phyloP scores from a whole-genome alignment of 257 asterid species.

The Cynanchum wilfordii region DNA sequence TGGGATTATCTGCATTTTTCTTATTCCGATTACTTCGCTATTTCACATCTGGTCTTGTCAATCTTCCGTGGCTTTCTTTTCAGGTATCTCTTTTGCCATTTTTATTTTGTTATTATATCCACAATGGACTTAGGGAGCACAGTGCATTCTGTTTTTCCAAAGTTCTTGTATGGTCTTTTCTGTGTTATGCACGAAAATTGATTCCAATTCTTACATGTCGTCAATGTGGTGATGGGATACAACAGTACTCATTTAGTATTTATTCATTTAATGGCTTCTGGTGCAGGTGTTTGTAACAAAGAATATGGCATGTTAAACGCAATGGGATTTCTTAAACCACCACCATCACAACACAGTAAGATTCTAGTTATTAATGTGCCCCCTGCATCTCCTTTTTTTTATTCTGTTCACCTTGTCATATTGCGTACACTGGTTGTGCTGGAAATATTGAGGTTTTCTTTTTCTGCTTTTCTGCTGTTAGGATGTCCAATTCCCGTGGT shows the following conservation, averaged over 20 bases:
- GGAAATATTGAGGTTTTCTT: not conserved
- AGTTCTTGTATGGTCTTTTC: not conserved
- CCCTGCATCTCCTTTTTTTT: not conserved
- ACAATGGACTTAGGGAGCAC: not conserved
- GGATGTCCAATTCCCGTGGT: conserved; percentile 84
- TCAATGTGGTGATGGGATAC: not conserved
- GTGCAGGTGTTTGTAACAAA: conserved; percentile 88
- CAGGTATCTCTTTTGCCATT: conserved; percentile 21
- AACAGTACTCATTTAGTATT: not conserved
- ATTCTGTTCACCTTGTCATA: not conserved
- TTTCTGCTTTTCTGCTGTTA: conserved; percentile 19
- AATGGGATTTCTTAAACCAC: conserved; percentile 77
- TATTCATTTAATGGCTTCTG: conserved; percentile 14
- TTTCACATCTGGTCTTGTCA: conserved; percentile 52
- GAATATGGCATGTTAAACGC: conserved; percentile 62
- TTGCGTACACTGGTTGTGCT: conserved; percentile 1
- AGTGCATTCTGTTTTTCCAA: not conserved
- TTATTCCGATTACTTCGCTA: conserved; percentile 31
- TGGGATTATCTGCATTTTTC: conserved; percentile 45
- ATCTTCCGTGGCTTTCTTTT: conserved; percentile 37
- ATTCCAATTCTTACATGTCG: not conserved
- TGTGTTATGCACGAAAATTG: not conserved
- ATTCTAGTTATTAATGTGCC: not conserved
- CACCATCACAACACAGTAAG: conserved; percentile 78
- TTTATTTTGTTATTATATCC: not conserved